Evolutionary conservation across 768 basidiomycete species (phyloP), one percentile per base, ranked within the genome.

Genomic region (Tephrocybe sp.): DNA sequence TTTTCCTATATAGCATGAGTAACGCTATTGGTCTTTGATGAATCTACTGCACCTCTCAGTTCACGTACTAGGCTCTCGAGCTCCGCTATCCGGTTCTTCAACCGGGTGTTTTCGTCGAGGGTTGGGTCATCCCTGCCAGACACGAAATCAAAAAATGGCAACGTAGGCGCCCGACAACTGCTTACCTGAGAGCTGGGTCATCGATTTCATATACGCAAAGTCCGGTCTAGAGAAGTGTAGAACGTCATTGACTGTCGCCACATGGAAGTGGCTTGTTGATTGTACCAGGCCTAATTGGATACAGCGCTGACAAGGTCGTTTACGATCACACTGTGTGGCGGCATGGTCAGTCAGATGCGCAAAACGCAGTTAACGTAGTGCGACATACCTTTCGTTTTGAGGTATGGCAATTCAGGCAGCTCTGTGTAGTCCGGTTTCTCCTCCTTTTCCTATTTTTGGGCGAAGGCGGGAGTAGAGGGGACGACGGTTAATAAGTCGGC

Each of bases 131-230:
- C 89, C 66, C 90, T 91, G 66, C 4, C n/a, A n/a, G n/a, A n/a
- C n/a, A n/a, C n/a, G n/a, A n/a, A n/a, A n/a, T n/a, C n/a, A n/a
- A n/a, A n/a, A n/a, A n/a, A n/a, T n/a, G n/a, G n/a, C n/a, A n/a
- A n/a, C n/a, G n/a, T n/a, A n/a, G n/a, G n/a, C n/a, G 13, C 21
- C 15, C 40, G 21, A 42, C 25, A 24, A 30, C 32, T 4, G 62
- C 75, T 49, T 56, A 89, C 90, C 88, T 78, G 30, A 88, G 69
- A 9, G 87, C 84, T 12, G 89, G 89, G 68, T 92, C 92, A 64
- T 95, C 93, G 55, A 95, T 89, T 63, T 96, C 93, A 58, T 96
- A 96, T 0, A 96, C 92, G 65, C 93, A 96, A 15, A 95, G 86
- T 43, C 93, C 93, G 18, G 93, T 95, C 89, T 92, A 58, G 16